Percentiles rank a stretch among this genome's conserved stretches.
These are phyloP conservation scores for Penium margaritaceum DNA, from an alignment of 139 green algal genomes.

Conservation along the genomic window DNA sequence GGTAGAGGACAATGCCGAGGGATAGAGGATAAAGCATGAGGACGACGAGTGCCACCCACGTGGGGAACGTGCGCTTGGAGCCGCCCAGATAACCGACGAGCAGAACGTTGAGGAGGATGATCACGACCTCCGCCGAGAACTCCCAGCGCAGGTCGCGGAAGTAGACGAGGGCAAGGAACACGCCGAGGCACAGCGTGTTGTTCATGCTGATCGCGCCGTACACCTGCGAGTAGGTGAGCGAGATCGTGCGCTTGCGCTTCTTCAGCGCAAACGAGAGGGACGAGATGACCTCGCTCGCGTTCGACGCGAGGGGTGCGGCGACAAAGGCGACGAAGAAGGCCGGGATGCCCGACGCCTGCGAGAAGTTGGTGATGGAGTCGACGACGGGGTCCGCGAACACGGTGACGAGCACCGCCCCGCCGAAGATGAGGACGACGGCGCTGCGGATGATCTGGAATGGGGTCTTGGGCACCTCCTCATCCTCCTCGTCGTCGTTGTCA, in stretches of 20 bases:
- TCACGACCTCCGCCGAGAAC: slow-evolving; percentile 52
- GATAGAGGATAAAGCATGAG: slow-evolving; percentile 36
- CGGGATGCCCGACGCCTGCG: slow-evolving; percentile 50
- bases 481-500: slow-evolving; percentile 1
- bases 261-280: slow-evolving; percentile 56
- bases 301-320: slow-evolving; percentile 56
- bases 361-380: slow-evolving; percentile 31
- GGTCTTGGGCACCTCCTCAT: not conserved
- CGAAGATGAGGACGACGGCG: not conserved
- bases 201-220: slow-evolving; percentile 67
- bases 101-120: slow-evolving; percentile 43
- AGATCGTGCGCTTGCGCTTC: slow-evolving; percentile 57
- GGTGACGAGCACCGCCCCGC: slow-evolving; percentile 21
- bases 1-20: slow-evolving; percentile 16
- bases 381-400: slow-evolving; percentile 50
- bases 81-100: slow-evolving; percentile 41
- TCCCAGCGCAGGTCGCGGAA: slow-evolving; percentile 52
- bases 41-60: slow-evolving; percentile 45
- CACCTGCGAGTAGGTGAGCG: slow-evolving; percentile 60
- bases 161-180: slow-evolving; percentile 62
- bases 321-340: slow-evolving; percentile 64
- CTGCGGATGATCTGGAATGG: not conserved
- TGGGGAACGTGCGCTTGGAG: slow-evolving; percentile 42
- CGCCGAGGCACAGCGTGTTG: slow-evolving; percentile 64
- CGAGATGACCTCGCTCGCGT: slow-evolving; percentile 59